These are phyloP conservation scores for Phytophthora multivora DNA, from an alignment of 352 stramenopile genomes.

Conservation along the genomic window DNA sequence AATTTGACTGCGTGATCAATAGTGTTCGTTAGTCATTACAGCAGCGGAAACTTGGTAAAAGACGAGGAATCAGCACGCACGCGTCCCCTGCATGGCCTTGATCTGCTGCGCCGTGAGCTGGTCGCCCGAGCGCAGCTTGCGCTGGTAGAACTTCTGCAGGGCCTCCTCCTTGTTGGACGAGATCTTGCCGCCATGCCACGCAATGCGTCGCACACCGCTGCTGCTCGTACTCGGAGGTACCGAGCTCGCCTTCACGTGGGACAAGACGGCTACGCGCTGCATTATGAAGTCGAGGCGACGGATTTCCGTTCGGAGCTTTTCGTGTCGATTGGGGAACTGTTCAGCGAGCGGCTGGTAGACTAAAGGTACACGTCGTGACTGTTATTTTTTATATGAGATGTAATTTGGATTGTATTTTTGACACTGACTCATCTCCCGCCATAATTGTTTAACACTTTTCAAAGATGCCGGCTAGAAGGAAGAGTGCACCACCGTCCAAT, in stretches of 20 bases:
- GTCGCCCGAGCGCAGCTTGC: constrained; percentile 61
- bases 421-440: constrained; percentile 6
- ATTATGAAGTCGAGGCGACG: constrained; percentile 6
- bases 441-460: constrained; percentile 18
- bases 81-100: constrained; percentile 44
- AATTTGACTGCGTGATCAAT: constrained; percentile 24
- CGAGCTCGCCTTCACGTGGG: constrained; percentile 72
- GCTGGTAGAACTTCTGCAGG: constrained; percentile 85
- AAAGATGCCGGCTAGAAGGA: constrained; percentile 14
- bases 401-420: not conserved
- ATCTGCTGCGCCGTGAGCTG: constrained; percentile 56
- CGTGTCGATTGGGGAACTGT: constrained; percentile 5
- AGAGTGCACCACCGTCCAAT: not conserved
- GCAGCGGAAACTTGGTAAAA: not conserved
- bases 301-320: constrained; percentile 3
- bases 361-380: no score
- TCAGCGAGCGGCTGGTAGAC: constrained; percentile 4
- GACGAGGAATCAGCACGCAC: constrained; percentile 28
- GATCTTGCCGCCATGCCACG: constrained; percentile 84
- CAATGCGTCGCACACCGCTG: constrained; percentile 44
- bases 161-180: constrained; percentile 87
- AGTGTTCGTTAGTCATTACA: constrained; percentile 5
- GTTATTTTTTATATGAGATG: not conserved
- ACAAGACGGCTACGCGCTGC: constrained; percentile 59
- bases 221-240: constrained; percentile 24